Evolutionary conservation across 1,284 basidiomycete species (phyloP), one percentile per base, ranked within the genome.

Genomic region (Hypsizygus ulmarius): DNA sequence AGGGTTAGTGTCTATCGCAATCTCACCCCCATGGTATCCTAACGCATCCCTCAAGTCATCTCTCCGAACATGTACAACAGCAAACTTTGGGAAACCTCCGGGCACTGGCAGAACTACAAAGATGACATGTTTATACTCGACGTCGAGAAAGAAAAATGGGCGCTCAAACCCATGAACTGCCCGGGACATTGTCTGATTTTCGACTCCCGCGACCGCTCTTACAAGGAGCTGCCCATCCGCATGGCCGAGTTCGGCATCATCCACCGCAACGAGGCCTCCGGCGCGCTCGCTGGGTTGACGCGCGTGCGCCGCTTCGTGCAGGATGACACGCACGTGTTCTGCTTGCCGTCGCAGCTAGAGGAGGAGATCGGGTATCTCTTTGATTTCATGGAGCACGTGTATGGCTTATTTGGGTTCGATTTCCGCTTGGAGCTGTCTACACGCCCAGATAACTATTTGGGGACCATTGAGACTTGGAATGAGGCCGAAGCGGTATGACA

Each of bases 241-340:
- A 91, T 97, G 84, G 97, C 97, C 12, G 97, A 99, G 66, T 99
- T 99, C 64, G 97, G 97, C 62, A 93, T 99, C 52, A 79, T 99
- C 50, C 97, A 99, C 69, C 77, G 97, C 52, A 99, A 99, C 63
- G 97, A 99, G 66, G 95, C 97, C 0, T 91, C 87, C 37, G 97
- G 97, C 40, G 94, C 96, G 5, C 72, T 99, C 55, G 93, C 90
- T 7, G 97, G 97, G 12, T 72, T 99, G 60, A 97, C 94, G 12
- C 82, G 97, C 55, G 97, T 99, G 40, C 77, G 97, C 49, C 75
- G 97, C 41, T 99, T 99, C 72, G 88, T 94, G 47, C 97, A 99
- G 73, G 97, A 99, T 65, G 97, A 99, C 65, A 95, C 90, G 0
- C 93, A 96, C 62, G 78, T 98, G 50, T 99, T 99, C 78, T 99